These are phyloP conservation scores for Penicillium robsamsonii DNA, from an alignment of 495 filamentous ascomycete genomes.

Conservation along the genomic window DNA sequence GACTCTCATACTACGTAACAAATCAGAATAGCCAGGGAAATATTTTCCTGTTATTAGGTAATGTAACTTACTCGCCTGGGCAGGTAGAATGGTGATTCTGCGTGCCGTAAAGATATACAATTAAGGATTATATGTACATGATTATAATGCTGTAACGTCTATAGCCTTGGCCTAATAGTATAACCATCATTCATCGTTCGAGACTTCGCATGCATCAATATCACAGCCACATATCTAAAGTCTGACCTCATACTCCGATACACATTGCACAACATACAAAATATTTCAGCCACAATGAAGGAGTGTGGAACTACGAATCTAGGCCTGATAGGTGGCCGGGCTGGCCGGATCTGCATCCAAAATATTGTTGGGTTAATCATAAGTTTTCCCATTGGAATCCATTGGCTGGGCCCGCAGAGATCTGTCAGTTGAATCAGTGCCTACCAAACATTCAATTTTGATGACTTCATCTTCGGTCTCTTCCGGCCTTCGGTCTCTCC, in stretches of 20 bases:
- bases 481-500: background rate
- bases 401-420: background rate
- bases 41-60: background rate
- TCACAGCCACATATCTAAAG: background rate
- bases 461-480: background rate
- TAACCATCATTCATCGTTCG: background rate
- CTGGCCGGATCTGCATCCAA: background rate
- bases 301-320: background rate
- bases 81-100: background rate
- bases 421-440: background rate
- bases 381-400: background rate
- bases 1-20: no score
- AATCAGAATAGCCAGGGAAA: background rate
- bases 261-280: background rate
- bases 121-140: no score
- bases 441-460: no score
- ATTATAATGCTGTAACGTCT: no score
- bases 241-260: background rate
- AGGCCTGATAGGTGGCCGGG: background rate
- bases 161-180: no score
- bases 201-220: background rate
- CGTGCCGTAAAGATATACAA: background rate
- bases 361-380: background rate
- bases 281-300: background rate
- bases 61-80: background rate